Evolutionary conservation across 176 grass and related monocot species (phyloP).

Genomic region (Rhipidocladum racemiflorum): DNA sequence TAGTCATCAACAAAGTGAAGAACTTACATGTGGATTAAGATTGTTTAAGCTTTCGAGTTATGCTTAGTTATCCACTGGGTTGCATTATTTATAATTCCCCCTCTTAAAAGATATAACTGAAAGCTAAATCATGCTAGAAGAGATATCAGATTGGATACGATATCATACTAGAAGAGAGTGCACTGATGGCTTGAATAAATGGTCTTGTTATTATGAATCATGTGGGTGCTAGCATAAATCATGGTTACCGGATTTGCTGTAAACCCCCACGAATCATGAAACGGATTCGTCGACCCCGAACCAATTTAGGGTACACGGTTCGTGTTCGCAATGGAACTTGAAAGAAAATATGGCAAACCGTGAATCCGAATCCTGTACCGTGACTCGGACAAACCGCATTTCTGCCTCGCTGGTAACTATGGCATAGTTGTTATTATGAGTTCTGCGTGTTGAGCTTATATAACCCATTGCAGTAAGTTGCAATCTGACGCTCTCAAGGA

Average conservation of each 20-base stretch:
- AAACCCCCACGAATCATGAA: no score
- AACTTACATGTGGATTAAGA: background rate
- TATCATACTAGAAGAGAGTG: background rate
- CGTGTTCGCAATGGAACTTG: no score
- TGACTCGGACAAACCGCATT: no score
- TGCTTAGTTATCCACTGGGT: background rate
- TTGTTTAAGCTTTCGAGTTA: background rate
- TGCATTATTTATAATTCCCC: no score
- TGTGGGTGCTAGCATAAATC: background rate
- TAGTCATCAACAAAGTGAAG: background rate
- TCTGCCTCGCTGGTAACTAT: no score
- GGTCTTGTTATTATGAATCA: background rate
- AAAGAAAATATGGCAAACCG: no score
- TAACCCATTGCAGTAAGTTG: slow-evolving; percentile 57
- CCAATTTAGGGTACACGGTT: no score
- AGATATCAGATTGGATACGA: background rate
- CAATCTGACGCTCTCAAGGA: slow-evolving; percentile 53
- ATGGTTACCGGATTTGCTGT: no score
- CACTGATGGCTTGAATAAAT: background rate
- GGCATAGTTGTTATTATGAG: background rate
- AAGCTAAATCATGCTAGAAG: background rate
- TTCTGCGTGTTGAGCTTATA: background rate
- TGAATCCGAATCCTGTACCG: no score
- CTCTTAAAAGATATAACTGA: background rate
- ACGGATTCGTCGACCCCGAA: no score